phyloP scores from a whole-genome alignment of 306 rosid species.

The Oxytropis ochrocephala region DNA sequence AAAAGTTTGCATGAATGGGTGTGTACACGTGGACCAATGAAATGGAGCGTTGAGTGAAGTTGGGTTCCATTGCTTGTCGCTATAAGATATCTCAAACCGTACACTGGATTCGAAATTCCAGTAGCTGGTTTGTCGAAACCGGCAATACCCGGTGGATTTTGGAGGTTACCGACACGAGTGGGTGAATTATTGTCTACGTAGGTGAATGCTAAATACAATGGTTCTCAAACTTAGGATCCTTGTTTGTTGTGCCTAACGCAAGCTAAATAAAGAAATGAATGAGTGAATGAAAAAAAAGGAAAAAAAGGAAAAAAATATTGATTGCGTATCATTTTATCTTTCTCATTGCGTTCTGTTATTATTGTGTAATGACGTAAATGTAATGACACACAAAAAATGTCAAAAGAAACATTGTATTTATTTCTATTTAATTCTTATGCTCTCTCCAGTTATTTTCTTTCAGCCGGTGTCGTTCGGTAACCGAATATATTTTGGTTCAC shows the following conservation, averaged over 20 bases:
- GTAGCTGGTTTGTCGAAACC: constrained; percentile 27
- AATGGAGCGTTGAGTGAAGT: too few relatives aligned
- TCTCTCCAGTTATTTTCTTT: not conserved
- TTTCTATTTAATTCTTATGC: not conserved
- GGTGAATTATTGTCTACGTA: constrained; percentile 12
- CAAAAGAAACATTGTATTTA: not conserved
- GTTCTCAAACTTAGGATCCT: constrained; percentile 11
- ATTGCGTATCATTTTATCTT: not conserved
- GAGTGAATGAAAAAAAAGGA: not conserved
- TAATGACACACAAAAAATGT: not conserved
- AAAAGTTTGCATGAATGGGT: too few relatives aligned
- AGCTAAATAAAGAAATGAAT: not conserved
- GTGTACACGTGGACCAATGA: too few relatives aligned
- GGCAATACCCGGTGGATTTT: constrained; percentile 31
- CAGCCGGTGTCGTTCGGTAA: too few relatives aligned
- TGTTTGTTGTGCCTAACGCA: constrained; percentile 16
- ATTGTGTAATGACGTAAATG: not conserved
- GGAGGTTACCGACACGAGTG: constrained; percentile 28
- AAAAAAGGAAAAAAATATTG: not conserved
- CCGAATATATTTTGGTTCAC: too few relatives aligned
- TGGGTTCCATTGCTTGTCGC: too few relatives aligned
- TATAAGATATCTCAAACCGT: not conserved
- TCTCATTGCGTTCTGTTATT: constrained; percentile 6
- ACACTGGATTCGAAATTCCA: constrained; percentile 43
- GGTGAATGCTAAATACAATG: not conserved